Percentiles rank a stretch among this genome's conserved stretches.
These are phyloP conservation scores for Lycium barbarum DNA, from an alignment of 257 asterid genomes.

Conservation along the genomic window DNA sequence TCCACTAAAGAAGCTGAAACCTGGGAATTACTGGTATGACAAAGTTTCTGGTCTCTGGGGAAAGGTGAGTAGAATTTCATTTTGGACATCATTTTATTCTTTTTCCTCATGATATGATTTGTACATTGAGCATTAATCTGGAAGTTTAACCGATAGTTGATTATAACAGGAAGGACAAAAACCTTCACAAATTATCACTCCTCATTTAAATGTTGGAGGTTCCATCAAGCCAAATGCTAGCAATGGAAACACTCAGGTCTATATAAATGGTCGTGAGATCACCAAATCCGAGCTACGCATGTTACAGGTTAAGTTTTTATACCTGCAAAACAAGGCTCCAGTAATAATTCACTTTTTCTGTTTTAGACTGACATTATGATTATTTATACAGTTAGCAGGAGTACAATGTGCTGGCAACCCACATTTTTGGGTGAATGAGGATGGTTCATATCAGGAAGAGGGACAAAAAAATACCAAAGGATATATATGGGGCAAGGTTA, in stretches of 20 bases:
- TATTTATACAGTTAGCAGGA: conserved; percentile 69
- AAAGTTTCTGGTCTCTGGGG: conserved; percentile 73
- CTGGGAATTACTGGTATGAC: conserved; percentile 69
- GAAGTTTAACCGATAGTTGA: conserved; percentile 37
- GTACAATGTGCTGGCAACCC: conserved; percentile 98
- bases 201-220: conserved; percentile 92
- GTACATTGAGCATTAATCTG: not conserved
- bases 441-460: conserved; percentile 99
- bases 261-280: conserved; percentile 89
- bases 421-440: conserved; percentile 99
- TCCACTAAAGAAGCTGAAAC: conserved; percentile 63
- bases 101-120: conserved; percentile 8
- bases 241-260: conserved; percentile 87
- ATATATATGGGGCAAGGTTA: conserved; percentile 96
- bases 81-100: not conserved
- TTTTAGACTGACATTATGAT: conserved; percentile 30
- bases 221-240: conserved; percentile 83
- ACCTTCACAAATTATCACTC: conserved; percentile 87
- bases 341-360: conserved; percentile 15
- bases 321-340: conserved; percentile 22
- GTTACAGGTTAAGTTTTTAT: conserved; percentile 53
- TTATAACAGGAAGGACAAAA: conserved; percentile 88
- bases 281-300: conserved; percentile 88
- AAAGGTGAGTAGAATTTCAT: conserved; percentile 46
- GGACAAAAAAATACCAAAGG: conserved; percentile 95